A percentile compares a stretch with the other conserved stretches of the same genome.
These are phyloP conservation scores for Acanthamoeba culbertsoni DNA, from an alignment of 208 protist genomes.

Conservation along the genomic window DNA sequence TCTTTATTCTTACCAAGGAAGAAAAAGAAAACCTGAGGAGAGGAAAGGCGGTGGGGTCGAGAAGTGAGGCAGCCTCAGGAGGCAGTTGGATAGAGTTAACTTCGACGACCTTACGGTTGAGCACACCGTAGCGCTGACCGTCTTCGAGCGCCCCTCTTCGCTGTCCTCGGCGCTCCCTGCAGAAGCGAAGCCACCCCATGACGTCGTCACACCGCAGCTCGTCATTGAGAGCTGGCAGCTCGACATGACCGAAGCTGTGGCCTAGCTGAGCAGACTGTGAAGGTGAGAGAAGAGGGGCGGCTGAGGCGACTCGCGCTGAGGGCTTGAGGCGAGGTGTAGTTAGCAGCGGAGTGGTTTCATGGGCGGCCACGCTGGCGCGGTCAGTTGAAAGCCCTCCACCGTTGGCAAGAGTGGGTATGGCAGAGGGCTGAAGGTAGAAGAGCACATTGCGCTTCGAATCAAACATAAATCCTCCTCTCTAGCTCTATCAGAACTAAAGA, in stretches of 20 bases:
- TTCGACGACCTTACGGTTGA: slow-evolving; percentile 5
- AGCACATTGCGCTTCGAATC: slow-evolving; percentile 31
- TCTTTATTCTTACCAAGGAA: too few species aligned
- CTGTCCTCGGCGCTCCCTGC: not conserved
- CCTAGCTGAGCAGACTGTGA: not conserved
- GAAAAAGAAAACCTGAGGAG: not conserved
- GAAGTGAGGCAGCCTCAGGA: not conserved
- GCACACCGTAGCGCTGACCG: not conserved
- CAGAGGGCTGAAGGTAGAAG: not conserved
- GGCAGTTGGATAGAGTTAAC: not conserved
- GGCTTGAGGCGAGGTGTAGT: not conserved
- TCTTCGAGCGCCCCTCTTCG: not conserved
- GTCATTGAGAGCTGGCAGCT: not conserved
- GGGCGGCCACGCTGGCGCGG: not conserved
- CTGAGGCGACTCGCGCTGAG: not conserved
- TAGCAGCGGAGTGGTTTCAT: not conserved
- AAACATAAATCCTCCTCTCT: not conserved
- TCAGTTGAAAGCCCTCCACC: too few species aligned
- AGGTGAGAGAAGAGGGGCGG: not conserved
- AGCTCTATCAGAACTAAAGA: not conserved
- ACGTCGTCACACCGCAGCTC: not conserved
- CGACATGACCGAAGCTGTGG: not conserved
- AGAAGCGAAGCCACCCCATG: not conserved
- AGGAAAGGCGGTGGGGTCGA: not conserved
- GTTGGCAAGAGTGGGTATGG: not conserved